Base-by-base conservation (phyloP, 2,329 filamentous ascomycete species). In the Clarireedia monteithiana region DNA sequence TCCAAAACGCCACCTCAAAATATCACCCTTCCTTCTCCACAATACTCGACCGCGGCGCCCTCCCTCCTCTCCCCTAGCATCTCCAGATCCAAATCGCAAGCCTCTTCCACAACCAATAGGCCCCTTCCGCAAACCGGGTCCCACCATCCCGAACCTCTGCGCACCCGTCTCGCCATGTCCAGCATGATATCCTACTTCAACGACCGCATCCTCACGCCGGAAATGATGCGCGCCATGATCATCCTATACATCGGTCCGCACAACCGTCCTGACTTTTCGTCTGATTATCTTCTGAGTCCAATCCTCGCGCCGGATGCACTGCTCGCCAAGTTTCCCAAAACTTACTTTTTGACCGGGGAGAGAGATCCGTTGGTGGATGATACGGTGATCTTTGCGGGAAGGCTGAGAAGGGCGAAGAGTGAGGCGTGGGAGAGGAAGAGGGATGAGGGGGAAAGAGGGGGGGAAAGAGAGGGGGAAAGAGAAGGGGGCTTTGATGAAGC, bases 181-280 rank as follows among this genome's bases (percentile, higher is more conserved):
- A 92, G 86, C n/a, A 95, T 96, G 83, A 95, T 99, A 38, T 96
- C 92, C 0, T 97, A 97, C 72, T 95, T 96, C 71, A 94, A 95
- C 70, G 94, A 99, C 70, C 86, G 94, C 27, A 88, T 99, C 27
- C 78, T 99, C 14, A 92, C 90, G 0, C 92, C 94, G 0, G 94
- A 99, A 71, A 96, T 97, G 90, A 96, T 97, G 87, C 88, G 94
- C 34, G 90, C 91, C 60, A 97, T 99, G 91, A 96, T 99, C 62
- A 95, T 99, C 62, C 78, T 99, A 4, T 99, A 99, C 70, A 88
- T 99, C 55, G 94, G 94, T 0, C 91, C 91, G 0, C 88, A 96
- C 68, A 89, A 94, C 70, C 86, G 91, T 0, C 94, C 94, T 0
- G 91, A 97, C 68, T 97, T 99, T 70, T 83, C 83, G 27, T 89